phyloP scores from a whole-genome alignment of 495 filamentous ascomycete genomes.

The Hypoxylon subgilvum region DNA sequence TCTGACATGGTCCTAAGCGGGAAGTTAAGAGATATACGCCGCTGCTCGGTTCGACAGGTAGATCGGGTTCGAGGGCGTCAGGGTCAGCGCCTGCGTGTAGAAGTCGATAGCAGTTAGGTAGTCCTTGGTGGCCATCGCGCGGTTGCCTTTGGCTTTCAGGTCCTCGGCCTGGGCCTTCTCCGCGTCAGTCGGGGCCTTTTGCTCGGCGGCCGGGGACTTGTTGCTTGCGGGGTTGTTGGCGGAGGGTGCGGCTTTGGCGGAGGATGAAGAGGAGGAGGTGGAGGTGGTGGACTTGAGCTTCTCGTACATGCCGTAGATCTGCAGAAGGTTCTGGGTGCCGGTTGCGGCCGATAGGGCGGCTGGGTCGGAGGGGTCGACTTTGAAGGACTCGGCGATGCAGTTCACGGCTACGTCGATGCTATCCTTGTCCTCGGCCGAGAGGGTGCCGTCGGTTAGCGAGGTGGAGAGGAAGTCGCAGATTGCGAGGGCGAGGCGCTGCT shows the following conservation, averaged over 20 bases:
- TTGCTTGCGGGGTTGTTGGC: constrained; percentile 24
- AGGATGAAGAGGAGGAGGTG: constrained; percentile 24
- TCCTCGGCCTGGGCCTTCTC: constrained; percentile 79
- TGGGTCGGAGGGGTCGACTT: constrained; percentile 81
- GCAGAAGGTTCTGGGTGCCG: constrained; percentile 80
- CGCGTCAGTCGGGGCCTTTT: constrained; percentile 53
- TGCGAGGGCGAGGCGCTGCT: constrained; percentile 95
- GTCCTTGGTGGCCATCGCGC: constrained; percentile 91
- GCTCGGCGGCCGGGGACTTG: too few species aligned
- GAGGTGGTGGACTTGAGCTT: constrained; percentile 70
- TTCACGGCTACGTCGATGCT: constrained; percentile 88
- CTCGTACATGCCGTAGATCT: constrained; percentile 95
- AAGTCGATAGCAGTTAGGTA: constrained; percentile 78
- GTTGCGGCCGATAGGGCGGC: constrained; percentile 76
- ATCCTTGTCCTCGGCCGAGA: constrained; percentile 84
- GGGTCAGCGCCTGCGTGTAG: constrained; percentile 81
- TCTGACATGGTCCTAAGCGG: too few species aligned
- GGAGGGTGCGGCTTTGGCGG: constrained; percentile 39
- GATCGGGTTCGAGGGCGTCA: constrained; percentile 87
- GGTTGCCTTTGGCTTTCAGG: constrained; percentile 90
- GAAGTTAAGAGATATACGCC: too few species aligned
- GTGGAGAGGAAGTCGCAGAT: constrained; percentile 92
- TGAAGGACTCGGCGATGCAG: constrained; percentile 94
- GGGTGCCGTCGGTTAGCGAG: constrained; percentile 86
- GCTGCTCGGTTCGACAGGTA: constrained; percentile 98